Conservation (phyloP, 139 green algal genomes). For the Coelastrella sp. region DNA sequence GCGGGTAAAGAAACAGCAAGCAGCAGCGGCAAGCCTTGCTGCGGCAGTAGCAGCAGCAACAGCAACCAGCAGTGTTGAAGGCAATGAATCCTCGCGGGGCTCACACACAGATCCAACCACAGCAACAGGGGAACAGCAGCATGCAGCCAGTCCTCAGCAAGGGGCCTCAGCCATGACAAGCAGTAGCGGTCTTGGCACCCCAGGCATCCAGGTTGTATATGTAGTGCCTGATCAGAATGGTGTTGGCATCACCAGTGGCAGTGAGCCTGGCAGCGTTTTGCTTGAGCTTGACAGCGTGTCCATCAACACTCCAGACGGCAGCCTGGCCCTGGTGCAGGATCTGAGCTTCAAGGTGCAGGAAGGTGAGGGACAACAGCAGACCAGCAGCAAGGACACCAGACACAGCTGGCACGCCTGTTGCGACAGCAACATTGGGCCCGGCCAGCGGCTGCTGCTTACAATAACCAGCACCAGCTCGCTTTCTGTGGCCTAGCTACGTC, state of each 20-base stretch:
- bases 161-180: background rate
- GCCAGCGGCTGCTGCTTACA: too few relatives aligned
- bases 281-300: conserved; percentile 73
- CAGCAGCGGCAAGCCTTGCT: conserved; percentile 26
- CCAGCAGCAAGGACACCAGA: too few relatives aligned
- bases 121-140: conserved; percentile 9
- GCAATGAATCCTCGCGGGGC: background rate
- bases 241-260: conserved; percentile 11
- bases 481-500: too few relatives aligned
- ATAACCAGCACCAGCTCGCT: too few relatives aligned
- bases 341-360: conserved; percentile 68
- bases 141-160: background rate
- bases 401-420: background rate
- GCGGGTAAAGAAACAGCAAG: background rate
- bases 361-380: background rate
- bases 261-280: conserved; percentile 42
- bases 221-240: background rate
- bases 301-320: conserved; percentile 77
- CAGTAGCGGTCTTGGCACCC: background rate
- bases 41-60: background rate
- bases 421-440: background rate
- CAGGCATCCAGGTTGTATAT: conserved; percentile 18
- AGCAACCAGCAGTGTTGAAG: background rate
- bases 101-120: background rate
- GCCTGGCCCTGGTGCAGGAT: conserved; percentile 65